Base-by-base conservation (phyloP, 768 basidiomycete species). In the Tricholomella constricta region DNA sequence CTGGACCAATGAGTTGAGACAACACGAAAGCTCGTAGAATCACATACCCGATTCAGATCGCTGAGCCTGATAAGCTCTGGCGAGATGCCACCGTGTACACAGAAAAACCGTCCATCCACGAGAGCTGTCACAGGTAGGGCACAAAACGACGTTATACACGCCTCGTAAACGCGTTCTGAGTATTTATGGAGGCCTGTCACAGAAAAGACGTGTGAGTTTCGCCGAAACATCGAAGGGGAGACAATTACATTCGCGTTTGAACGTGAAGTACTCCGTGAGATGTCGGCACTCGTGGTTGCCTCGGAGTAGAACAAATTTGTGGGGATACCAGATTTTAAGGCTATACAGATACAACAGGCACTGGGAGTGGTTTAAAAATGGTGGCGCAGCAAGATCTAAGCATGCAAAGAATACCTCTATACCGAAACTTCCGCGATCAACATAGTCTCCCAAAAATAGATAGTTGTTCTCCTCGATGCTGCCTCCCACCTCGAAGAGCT, bases 261-360 rank as follows among this genome's bases (percentile, higher is more conserved):
- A 98, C 8, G 96, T 98, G 66, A 98, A 98, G 69, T 95, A 97
- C 71, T 95, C 94, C 2, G 96, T 98, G 42, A 98, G 77, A 73
- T 98, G 95, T 32, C 88, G 84, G 68, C 96, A 98, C 77, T 98
- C 96, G 72, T 98, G 96, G 68, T 98, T 98, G 8, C 96, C 96
- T 43, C 96, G 86, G 31, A 98, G 79, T 27, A 98, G 79, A 53
- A 85, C 83, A 40, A 98, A 75, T 31, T 87, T 88, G 56, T 79
- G 80, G 3, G 96, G 96, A 62, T 88, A 88, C 78, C 86, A 87
- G 40, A 98, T 84, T 74, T 98, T 98, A 71, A 97, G 82, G 11
- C 91, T 78, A 72, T 94, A 98, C 20, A 98, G 81, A 72, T 96
- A 98, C 41, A 98, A 72, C 10, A 98, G 78, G 69, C 96, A 98